Evolutionary conservation across 768 basidiomycete species (phyloP), one percentile per base, ranked within the genome.

Genomic region (Sporobolomyces roseus): DNA sequence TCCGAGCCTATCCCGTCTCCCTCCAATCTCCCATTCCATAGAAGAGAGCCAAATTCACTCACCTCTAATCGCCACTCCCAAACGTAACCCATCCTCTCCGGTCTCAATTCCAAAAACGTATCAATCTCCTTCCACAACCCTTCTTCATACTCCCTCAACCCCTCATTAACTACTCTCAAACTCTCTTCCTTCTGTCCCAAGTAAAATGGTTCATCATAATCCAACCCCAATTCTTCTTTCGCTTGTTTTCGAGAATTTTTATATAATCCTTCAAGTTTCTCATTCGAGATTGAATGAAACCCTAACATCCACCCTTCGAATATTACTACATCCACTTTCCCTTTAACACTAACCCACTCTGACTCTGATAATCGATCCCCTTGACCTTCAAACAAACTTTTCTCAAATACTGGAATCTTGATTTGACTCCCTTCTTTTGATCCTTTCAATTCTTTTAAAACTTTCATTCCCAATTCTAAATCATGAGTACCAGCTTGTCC

Each of bases 251-350:
- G 60, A 35, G 35, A 3, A 6, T 14, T 4, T 8, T 70, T 59
- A 66, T 87, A 91, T 38, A 91, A 77, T 67, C 85, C 84, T 3
- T 1, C 0, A 19, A 69, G 63, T 17, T 14, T 13, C n/a, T 45
- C 10, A 13, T 36, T 52, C 0, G 80, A 74, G 9, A 90, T 81
- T 2, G 91, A 87, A 58, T 83, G 82, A 77, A 96, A 97, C 0
- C 94, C 93, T 29, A 89, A 85, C 78, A 88, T 92, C 96, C 96
- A 99, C 14, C 96, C 96, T 80, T 99, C 96, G 55, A 99, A 80
- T 55, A 99, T 83, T 56, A 98, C 87, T 19, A 98, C 81, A 76
- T 99, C 91, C 8, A 88, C 68, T 0, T 83, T 83, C 76, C 81
- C 76, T 70, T 80, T 38, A 9, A 91, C 80, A 2, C 80, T 72